Evolutionary conservation across 768 basidiomycete genomes (phyloP).

Genomic region (Plicaturopsis crispa): DNA sequence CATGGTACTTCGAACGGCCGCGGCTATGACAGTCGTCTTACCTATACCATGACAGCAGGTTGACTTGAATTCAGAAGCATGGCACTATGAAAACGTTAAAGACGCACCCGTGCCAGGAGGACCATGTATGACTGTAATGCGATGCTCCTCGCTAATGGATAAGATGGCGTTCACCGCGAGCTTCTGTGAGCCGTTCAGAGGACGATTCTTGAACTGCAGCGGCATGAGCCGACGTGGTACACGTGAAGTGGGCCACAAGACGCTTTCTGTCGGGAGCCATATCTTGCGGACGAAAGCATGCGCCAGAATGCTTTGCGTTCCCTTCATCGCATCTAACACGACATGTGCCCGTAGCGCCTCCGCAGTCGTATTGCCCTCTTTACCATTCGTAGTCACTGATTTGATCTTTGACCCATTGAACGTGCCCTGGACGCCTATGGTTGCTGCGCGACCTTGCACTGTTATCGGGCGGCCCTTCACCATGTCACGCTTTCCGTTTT

Average conservation of each 20-base stretch:
- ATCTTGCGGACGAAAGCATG: conserved; percentile 25
- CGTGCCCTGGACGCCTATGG: conserved; percentile 17
- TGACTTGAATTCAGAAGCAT: too few relatives aligned
- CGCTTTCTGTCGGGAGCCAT: conserved; percentile 16
- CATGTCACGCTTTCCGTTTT: conserved; percentile 10
- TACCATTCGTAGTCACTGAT: conserved; percentile 42
- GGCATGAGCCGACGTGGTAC: not conserved
- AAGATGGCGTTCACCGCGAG: conserved; percentile 22
- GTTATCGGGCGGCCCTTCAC: conserved; percentile 19
- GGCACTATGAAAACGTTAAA: too few relatives aligned
- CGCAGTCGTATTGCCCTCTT: conserved; percentile 49
- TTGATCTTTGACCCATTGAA: conserved; percentile 21
- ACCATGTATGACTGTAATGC: conserved; percentile 25
- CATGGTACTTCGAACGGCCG: conserved; percentile 45
- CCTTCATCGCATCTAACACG: conserved; percentile 16
- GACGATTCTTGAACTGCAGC: conserved; percentile 1
- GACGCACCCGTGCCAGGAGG: conserved; percentile 69
- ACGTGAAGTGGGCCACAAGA: conserved; percentile 12
- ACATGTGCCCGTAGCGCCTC: conserved; percentile 28
- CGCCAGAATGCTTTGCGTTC: conserved; percentile 19
- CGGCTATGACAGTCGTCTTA: conserved; percentile 67
- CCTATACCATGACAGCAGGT: too few relatives aligned
- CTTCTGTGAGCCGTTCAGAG: conserved; percentile 20
- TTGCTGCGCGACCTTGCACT: conserved; percentile 29
- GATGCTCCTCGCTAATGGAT: conserved; percentile 12